phyloP scores from a whole-genome alignment of 164 flowering plant species.

The Magnolia changhungtana region DNA sequence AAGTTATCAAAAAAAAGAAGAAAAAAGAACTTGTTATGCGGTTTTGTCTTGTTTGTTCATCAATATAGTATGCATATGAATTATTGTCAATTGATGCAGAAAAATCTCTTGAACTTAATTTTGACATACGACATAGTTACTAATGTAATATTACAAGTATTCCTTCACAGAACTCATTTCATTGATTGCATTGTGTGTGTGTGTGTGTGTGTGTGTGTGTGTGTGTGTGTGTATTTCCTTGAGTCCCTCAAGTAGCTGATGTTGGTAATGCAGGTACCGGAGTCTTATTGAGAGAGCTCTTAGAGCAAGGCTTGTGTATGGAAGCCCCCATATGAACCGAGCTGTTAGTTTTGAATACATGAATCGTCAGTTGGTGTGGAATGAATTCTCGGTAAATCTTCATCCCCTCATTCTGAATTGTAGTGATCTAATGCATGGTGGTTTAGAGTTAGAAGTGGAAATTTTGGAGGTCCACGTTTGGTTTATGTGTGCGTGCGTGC shows the following conservation, averaged over 20 bases:
- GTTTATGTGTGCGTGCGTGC: too few relatives aligned
- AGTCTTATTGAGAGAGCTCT: conserved; percentile 86
- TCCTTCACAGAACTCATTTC: not conserved
- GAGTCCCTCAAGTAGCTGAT: not conserved
- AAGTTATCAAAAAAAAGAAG: too few relatives aligned
- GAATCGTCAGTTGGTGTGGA: conserved; percentile 99
- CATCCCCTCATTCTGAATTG: not conserved
- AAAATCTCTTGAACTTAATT: not conserved
- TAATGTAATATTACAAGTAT: too few relatives aligned
- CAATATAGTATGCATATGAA: not conserved
- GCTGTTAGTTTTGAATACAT: conserved; percentile 99
- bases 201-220: too few relatives aligned
- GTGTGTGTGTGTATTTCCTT: too few relatives aligned
- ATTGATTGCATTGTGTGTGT: not conserved
- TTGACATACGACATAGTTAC: not conserved
- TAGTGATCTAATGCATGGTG: not conserved
- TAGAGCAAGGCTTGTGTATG: conserved; percentile 90
- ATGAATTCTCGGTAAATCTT: conserved; percentile 86
- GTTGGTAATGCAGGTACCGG: conserved; percentile 55
- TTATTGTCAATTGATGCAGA: not conserved
- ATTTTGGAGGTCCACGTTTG: too few relatives aligned
- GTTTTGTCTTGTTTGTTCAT: not conserved
- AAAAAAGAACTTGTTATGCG: not conserved
- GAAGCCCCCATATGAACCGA: conserved; percentile 87
- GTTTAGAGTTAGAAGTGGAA: not conserved